Percentiles rank a stretch among this genome's conserved stretches.
These are phyloP conservation scores for Teunomyces gatunensis DNA, from an alignment of 805 yeast genomes.

Conservation along the genomic window DNA sequence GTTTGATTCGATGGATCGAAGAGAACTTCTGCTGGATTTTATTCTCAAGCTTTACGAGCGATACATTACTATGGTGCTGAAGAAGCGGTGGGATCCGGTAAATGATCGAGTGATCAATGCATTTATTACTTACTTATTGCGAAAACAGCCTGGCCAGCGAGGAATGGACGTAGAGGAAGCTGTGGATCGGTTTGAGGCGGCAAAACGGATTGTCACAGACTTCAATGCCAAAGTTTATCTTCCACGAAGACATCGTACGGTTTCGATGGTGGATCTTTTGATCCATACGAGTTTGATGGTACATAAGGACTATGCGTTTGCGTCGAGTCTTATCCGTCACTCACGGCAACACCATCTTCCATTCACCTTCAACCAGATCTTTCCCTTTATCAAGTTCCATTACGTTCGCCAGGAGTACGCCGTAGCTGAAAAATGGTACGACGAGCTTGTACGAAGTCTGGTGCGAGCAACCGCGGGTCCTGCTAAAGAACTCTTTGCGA, in stretches of 20 bases:
- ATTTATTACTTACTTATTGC: constrained; percentile 8
- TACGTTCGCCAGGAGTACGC: constrained; percentile 27
- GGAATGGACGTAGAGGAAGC: constrained; percentile 15
- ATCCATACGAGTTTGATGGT: constrained; percentile 26
- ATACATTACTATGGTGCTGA: constrained; percentile 14
- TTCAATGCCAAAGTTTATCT: constrained; percentile 18
- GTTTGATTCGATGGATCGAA: constrained; percentile 14
- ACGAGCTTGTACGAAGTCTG: constrained; percentile 29
- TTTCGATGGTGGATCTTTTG: constrained; percentile 29
- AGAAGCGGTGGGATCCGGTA: neutral
- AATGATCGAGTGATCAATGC: constrained; percentile 11
- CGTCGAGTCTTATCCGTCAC: constrained; percentile 25
- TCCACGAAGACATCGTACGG: constrained; percentile 14
- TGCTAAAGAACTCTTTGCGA: constrained; percentile 26
- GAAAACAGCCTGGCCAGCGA: constrained; percentile 7
- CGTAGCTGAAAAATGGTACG: constrained; percentile 38
- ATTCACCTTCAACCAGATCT: constrained; percentile 38
- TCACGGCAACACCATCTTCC: constrained; percentile 27
- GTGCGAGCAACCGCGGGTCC: constrained; percentile 27
- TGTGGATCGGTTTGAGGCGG: constrained; percentile 15
- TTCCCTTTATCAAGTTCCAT: constrained; percentile 38
- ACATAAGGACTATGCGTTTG: constrained; percentile 36
- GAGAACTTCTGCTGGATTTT: constrained; percentile 14
- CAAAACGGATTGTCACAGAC: constrained; percentile 25
- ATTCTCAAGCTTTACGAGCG: constrained; percentile 19